Base-by-base conservation (phyloP, 2,329 filamentous ascomycete genomes). In the Diaporthe eres region DNA sequence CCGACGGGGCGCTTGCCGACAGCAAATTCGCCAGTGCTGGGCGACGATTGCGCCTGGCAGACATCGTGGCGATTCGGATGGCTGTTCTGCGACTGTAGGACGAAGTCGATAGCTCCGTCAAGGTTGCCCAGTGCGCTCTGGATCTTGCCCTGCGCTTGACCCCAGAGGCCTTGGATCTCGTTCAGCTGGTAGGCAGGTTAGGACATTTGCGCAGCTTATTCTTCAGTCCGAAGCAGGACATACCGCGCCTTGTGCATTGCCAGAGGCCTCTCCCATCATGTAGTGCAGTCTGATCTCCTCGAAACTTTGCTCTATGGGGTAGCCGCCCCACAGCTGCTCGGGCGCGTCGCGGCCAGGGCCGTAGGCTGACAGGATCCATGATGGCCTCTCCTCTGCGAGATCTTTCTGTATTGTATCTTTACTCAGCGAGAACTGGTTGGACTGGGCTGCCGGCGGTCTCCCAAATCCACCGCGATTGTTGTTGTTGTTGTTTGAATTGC, bases 291-390 rank as follows among this genome's bases (percentile, higher is more conserved):
- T 90, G 82, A 98, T 90, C 84, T 98, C 96, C 83, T 98, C 96
- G 55, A 94, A 93, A 81, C 95, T 98, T 83, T 95, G 93, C 83
- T 98, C 96, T 25, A 95, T 90, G 8, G 91, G 88, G 60, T 88
- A 89, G 1, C 95, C 95, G 71, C 95, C 95, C 80, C 98, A 96
- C 1, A 98, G 88, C 84, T 98, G 95, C 25, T 91, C 91, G 0
- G 96, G 96, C 1, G 94, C 91, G 79, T 95, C 91, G 80, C 87
- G 89, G 5, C 93, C 94, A 0, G 96, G 95, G 0, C 92, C 94
- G 83, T 98, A 98, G 31, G 93, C 90, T 1, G 96, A 98, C 34
- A 98, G 89, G 6, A 97, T 93, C 94, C 96, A 98, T 87, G 91
- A 86, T 25, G 96, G 96, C 12, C 90, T 89, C 76, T 97, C 94